Conservation (phyloP, 257 asterid species). For the Lantana camara region DNA sequence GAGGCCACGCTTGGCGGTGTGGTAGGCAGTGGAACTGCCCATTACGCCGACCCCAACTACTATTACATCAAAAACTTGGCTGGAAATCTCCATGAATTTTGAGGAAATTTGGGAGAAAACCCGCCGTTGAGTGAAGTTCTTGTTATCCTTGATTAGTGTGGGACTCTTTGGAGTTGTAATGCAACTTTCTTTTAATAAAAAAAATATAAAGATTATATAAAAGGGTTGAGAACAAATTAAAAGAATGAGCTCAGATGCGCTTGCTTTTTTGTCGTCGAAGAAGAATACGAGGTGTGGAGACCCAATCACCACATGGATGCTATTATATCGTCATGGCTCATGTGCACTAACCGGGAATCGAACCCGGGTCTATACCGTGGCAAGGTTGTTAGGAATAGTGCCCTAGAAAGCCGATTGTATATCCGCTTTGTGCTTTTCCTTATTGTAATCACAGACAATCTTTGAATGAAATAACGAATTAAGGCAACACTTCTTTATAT, state of each 20-base stretch:
- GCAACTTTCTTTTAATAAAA: background rate
- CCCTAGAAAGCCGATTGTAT: too few species aligned
- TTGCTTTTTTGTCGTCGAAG: background rate
- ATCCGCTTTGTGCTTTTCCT: too few species aligned
- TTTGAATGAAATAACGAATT: too few species aligned
- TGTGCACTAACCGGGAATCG: conserved; percentile 99
- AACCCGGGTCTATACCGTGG: conserved; percentile 99
- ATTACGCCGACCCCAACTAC: conserved; percentile 87
- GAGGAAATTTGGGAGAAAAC: conserved; percentile 8
- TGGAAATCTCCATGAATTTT: conserved; percentile 38
- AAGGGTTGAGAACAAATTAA: background rate
- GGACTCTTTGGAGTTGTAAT: background rate
- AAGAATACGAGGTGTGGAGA: background rate
- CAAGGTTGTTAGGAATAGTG: too few species aligned
- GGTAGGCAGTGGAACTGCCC: conserved; percentile 95
- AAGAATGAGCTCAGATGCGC: background rate
- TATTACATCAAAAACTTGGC: conserved; percentile 62
- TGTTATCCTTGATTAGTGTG: background rate
- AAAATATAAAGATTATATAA: background rate
- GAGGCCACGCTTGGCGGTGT: conserved; percentile 65
- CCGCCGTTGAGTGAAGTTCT: background rate
- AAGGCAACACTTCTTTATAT: too few species aligned
- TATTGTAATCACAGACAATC: too few species aligned
- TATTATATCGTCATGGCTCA: background rate
- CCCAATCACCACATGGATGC: conserved; percentile 3